These are phyloP conservation scores for Lophiotrema nucula DNA, from an alignment of 495 filamentous ascomycete genomes.

Conservation along the genomic window DNA sequence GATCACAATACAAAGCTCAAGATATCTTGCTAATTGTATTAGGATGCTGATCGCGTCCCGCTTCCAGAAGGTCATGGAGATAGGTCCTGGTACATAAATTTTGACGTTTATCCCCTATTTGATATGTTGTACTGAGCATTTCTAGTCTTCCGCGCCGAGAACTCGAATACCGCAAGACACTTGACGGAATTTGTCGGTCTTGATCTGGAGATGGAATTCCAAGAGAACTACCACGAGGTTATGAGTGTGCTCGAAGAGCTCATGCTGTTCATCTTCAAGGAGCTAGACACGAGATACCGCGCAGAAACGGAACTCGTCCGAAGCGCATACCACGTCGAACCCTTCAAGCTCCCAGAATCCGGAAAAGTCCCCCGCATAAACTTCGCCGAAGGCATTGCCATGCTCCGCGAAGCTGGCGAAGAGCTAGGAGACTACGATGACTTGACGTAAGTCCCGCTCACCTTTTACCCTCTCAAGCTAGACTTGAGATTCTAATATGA, in stretches of 20 bases:
- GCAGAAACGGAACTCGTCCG: constrained; percentile 47
- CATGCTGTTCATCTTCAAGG: constrained; percentile 49
- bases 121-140: no score
- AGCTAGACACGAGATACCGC: constrained; percentile 40
- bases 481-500: constrained; percentile 34
- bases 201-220: constrained; percentile 50
- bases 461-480: neutral
- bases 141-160: constrained; percentile 49
- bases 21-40: neutral
- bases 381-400: constrained; percentile 79
- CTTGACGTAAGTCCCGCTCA: constrained; percentile 57
- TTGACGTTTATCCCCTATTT: no score
- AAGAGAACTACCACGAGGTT: constrained; percentile 50
- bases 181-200: constrained; percentile 50
- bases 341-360: constrained; percentile 52
- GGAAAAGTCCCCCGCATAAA: constrained; percentile 80
- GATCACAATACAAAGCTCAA: no score
- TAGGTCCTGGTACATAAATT: no score
- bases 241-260: constrained; percentile 45
- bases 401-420: constrained; percentile 77
- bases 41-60: constrained; percentile 44
- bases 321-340: constrained; percentile 43
- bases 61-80: constrained; percentile 46
- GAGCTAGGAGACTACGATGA: constrained; percentile 71
- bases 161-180: constrained; percentile 48